Evolutionary conservation across 2,329 filamentous ascomycete genomes (phyloP).

Genomic region (Endothia cerciana): DNA sequence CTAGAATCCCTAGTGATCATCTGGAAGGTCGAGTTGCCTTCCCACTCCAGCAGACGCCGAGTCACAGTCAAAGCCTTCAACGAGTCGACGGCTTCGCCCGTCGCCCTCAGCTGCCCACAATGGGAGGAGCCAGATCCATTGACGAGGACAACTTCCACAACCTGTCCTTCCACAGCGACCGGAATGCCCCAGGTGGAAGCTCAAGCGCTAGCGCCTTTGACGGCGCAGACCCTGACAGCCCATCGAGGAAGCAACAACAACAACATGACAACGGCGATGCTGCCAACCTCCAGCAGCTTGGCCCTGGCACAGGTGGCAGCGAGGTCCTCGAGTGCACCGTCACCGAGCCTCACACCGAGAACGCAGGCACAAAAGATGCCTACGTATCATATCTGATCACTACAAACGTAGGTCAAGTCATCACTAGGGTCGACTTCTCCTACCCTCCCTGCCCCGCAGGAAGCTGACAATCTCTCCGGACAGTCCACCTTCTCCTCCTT

Average conservation of each 20-base stretch:
- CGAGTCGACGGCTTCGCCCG: not conserved
- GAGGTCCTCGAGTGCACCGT: slow-evolving; percentile 86
- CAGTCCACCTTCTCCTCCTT: slow-evolving; percentile 95
- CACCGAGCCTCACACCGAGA: slow-evolving; percentile 85
- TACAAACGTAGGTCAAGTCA: slow-evolving; percentile 66
- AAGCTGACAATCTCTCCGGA: slow-evolving; percentile 2
- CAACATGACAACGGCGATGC: slow-evolving; percentile 48
- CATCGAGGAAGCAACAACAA: slow-evolving; percentile 40
- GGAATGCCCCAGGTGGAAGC: slow-evolving; percentile 47
- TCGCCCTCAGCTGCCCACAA: slow-evolving; percentile 31
- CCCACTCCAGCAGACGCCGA: not conserved
- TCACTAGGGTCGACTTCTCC: slow-evolving; percentile 32
- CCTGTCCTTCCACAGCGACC: slow-evolving; percentile 76
- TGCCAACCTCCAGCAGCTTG: slow-evolving; percentile 55
- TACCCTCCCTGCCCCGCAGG: slow-evolving; percentile 1
- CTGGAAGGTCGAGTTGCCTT: not conserved
- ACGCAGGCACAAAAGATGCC: slow-evolving; percentile 93
- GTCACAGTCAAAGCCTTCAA: not conserved
- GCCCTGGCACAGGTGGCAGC: slow-evolving; percentile 63
- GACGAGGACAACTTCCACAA: slow-evolving; percentile 76
- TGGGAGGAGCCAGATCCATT: slow-evolving; percentile 42
- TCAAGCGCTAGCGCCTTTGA: slow-evolving; percentile 32
- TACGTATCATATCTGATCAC: slow-evolving; percentile 96
- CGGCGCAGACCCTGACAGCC: slow-evolving; percentile 31
- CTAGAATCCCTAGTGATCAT: not conserved